Evolutionary conservation across 106 monocot species (phyloP), one percentile per base, ranked within the genome.

Genomic region (Iris macrosiphon): DNA sequence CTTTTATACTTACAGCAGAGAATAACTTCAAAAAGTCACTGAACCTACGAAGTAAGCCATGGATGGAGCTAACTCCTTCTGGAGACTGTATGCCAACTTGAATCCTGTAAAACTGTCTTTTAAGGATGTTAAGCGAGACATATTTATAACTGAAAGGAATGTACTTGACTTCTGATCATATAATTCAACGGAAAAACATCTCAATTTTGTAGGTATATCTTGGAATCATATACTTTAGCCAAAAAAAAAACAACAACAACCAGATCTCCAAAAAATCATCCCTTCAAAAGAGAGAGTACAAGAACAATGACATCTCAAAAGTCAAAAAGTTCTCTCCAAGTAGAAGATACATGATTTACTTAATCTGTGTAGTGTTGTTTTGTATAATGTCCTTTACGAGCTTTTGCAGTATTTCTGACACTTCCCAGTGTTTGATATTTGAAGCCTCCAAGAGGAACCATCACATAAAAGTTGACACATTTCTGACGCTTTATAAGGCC

Each of bases 21-120:
- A 60, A 82, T 22, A 95, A 58, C 65, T 82, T 89, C 68, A 89
- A 55, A 40, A 95, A 95, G 65, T 89, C 85, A 63, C 89, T 95
- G 64, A 95, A 95, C 66, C 95, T 79, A 59, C 69, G 55, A 55
- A 77, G 79, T 52, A 86, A 21, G 19, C 52, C 79, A 75, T 62
- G 72, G 58, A 73, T 76, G 31, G 84, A 74, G 66, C 82, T 85
- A 25, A 79, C 44, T 17, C 95, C 95, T 61, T 95, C 85, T 27
- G 89, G 95, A 61, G 95, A 95, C 57, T 95, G 95, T 59, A 95
- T 77, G 19, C 95, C 85, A 50, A 95, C 65, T 53, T 76, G 81
- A 49, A 95, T 75, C 85, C 94, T 95, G 81, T 89, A 95, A 79
- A 95, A 95, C 94, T 95, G 94, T 70, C 58, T 53, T 72, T 72